These are phyloP conservation scores for Ambrosia hybrid DNA, from an alignment of 140 eudicot species.

Conservation along the genomic window DNA sequence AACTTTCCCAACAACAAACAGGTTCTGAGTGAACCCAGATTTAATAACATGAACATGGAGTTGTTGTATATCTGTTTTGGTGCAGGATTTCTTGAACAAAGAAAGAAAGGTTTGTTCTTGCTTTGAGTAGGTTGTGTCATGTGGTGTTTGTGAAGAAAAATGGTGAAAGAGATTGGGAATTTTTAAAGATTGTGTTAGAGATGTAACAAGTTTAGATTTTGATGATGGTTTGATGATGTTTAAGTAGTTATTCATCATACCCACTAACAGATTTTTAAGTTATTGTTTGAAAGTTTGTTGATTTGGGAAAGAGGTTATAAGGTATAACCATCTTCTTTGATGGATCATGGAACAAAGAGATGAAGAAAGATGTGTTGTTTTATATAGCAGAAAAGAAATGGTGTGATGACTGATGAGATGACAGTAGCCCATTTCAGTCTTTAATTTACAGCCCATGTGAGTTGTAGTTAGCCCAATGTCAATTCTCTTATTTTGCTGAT, in stretches of 20 bases:
- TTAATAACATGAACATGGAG: constrained; percentile 46
- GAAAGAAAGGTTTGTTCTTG: constrained; percentile 40
- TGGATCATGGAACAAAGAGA: background rate
- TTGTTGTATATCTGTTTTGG: constrained; percentile 34
- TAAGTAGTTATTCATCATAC: constrained; percentile 20
- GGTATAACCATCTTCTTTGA: constrained; percentile 19
- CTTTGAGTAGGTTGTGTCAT: constrained; percentile 23
- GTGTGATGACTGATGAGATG: too few relatives aligned
- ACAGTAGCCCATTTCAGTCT: too few relatives aligned
- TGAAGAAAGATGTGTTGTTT: constrained; percentile 13
- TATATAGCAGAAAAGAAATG: background rate
- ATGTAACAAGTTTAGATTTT: constrained; percentile 22
- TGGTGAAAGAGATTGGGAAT: background rate
- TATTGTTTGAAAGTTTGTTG: background rate
- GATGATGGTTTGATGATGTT: constrained; percentile 27
- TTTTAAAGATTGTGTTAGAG: constrained; percentile 15
- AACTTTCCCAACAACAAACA: constrained; percentile 51
- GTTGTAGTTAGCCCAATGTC: too few relatives aligned
- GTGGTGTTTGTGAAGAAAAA: constrained; percentile 32
- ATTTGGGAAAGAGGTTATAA: constrained; percentile 13
- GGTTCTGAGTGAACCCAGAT: constrained; percentile 41
- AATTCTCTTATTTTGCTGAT: too few relatives aligned
- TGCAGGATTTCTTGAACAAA: constrained; percentile 40
- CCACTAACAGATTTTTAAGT: constrained; percentile 7
- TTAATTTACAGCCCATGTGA: too few relatives aligned